These are phyloP conservation scores for Cladochytrium tenue DNA, from an alignment of 371 early-diverging fungal genomes.

Conservation along the genomic window DNA sequence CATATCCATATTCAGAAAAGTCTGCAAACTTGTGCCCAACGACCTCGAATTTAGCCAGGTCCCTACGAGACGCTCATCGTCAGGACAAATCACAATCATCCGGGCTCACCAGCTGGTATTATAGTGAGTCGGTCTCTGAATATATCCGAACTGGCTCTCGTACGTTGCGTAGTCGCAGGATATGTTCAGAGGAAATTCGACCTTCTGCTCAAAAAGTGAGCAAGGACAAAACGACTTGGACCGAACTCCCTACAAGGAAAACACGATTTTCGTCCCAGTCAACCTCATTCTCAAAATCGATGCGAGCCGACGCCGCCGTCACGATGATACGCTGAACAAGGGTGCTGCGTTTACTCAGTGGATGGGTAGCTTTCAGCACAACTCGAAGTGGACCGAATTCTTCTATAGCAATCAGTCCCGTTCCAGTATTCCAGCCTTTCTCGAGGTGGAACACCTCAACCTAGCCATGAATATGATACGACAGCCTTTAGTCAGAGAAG, in stretches of 20 bases:
- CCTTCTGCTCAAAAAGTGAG: conserved; percentile 66
- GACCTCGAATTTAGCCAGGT: conserved; percentile 92
- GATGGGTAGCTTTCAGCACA: conserved; percentile 63
- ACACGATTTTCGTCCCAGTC: conserved; percentile 91
- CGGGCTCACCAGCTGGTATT: conserved; percentile 75
- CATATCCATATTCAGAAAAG: conserved; percentile 88
- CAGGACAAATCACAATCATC: neutral
- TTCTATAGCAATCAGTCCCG: conserved; percentile 35
- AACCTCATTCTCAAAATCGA: conserved; percentile 85
- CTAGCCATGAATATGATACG: neutral
- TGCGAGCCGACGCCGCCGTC: conserved; percentile 60
- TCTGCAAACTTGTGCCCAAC: conserved; percentile 92
- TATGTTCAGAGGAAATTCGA: conserved; percentile 87
- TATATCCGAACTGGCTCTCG: conserved; percentile 90
- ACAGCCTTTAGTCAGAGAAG: neutral
- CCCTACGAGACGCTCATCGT: conserved; percentile 40
- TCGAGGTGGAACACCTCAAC: conserved; percentile 89
- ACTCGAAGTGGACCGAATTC: conserved; percentile 74
- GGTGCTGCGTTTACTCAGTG: conserved; percentile 65
- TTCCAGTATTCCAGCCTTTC: conserved; percentile 61
- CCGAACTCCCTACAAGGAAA: conserved; percentile 58
- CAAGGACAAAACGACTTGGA: no score
- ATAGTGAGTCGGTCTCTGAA: conserved; percentile 90
- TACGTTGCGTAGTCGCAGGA: conserved; percentile 84
- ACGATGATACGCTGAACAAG: conserved; percentile 78